Evolutionary conservation across 2,329 filamentous ascomycete genomes (phyloP).

Genomic region (Talaromyces amestolkiae): DNA sequence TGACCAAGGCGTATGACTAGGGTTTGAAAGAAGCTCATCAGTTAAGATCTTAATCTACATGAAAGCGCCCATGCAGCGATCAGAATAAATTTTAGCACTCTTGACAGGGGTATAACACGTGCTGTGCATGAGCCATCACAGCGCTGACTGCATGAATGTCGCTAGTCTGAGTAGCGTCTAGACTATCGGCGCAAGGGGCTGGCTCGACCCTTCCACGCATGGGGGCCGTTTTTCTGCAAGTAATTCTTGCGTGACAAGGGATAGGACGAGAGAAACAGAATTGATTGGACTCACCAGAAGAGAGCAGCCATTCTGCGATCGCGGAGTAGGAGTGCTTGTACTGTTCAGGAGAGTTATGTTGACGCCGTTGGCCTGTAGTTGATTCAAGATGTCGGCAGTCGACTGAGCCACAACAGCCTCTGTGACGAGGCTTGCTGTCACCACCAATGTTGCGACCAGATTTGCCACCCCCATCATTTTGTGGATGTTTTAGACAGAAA

Average conservation of each 20-base stretch:
- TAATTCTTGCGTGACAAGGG: background rate
- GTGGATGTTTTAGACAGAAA: background rate
- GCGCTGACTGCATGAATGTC: background rate
- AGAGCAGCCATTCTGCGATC: conserved; percentile 4
- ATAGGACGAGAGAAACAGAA: background rate
- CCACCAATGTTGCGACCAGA: background rate
- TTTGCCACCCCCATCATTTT: background rate
- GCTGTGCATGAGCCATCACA: background rate
- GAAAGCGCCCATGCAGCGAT: background rate
- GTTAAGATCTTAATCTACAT: background rate
- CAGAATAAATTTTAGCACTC: background rate
- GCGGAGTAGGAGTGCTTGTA: background rate
- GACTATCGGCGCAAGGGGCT: background rate
- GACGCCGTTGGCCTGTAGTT: conserved; percentile 13
- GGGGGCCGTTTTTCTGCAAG: background rate
- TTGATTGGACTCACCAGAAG: conserved; percentile 6
- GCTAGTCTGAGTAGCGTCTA: background rate
- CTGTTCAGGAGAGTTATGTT: conserved; percentile 6
- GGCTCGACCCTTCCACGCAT: background rate
- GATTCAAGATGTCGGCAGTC: background rate
- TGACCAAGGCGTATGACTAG: conserved; percentile 17
- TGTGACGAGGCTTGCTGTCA: conserved; percentile 4
- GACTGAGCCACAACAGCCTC: conserved; percentile 7
- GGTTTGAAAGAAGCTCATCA: background rate
- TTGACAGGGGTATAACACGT: background rate